Evolutionary conservation across 805 yeast species (phyloP), one percentile per base, ranked within the genome.

Genomic region (Nakazawaea laoshanensis): DNA sequence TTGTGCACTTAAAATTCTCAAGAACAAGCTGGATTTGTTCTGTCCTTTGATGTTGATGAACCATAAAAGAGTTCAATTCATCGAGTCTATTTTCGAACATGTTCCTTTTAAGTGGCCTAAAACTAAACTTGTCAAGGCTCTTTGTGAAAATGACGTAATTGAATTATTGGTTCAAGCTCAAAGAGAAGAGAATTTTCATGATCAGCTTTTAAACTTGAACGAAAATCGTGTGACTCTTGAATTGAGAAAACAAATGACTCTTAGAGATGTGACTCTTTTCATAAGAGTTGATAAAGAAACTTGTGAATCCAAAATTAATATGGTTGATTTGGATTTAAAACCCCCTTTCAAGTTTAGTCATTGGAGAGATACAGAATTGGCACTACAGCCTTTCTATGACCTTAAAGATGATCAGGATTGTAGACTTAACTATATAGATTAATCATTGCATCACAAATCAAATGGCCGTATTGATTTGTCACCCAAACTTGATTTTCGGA

Each of bases 291-390:
- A 52, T 35, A 56, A 51, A 40, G 49, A 47, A 31, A 52, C 21
- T 7, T 9, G 18, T 8, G 16, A 32, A n/a, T 18, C 15, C 19
- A 28, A 32, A 7, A 25, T 45, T 10, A 55, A 50, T 28, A 49
- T 72, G 23, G 53, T 69, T 27, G 78, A 72, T 43, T 47, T 72
- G 34, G 78, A 72, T 42, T 53, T 63, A 40, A 72, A 72, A 43
- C 57, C 67, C 3, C 48, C 50, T 9, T 33, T 51, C 16, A 70
- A 68, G 36, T 67, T 58, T 48, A 45, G 45, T 26, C 63, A 63
- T 37, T 72, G 78, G 78, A 40, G 42, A 26, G 21, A 39, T 2
- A 48, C 45, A 19, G 61, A 57, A 29, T 7, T 33, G 6, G 19
- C 40, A 15, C 32, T 55, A 19, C 30, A 36, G 22, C 14, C 27